A percentile compares a stretch with the other conserved stretches of the same genome.
These are phyloP conservation scores for Ganoderma boninense DNA, from an alignment of 1,284 basidiomycete genomes.

Conservation along the genomic window DNA sequence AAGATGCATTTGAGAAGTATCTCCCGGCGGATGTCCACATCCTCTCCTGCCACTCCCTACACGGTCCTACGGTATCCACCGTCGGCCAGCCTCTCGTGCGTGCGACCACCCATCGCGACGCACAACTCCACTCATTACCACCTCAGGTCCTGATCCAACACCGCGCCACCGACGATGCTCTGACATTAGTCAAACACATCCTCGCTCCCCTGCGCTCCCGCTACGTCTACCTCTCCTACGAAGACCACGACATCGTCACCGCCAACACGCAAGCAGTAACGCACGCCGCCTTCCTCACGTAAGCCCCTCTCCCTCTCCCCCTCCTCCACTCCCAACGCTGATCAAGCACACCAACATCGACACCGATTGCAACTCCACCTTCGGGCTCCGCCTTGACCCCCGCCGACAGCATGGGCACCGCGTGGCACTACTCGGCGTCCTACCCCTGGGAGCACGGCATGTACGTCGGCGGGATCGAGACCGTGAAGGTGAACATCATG, in stretches of 20 bases:
- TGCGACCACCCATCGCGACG: constrained; percentile 21
- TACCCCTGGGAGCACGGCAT: constrained; percentile 97
- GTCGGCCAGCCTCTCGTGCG: constrained; percentile 92
- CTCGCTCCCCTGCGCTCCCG: constrained; percentile 86
- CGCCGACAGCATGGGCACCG: constrained; percentile 91
- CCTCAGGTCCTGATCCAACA: constrained; percentile 89
- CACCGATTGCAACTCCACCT: too few relatives aligned
- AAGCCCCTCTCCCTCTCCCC: constrained; percentile 19
- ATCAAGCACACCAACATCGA: not conserved
- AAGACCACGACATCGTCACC: constrained; percentile 96
- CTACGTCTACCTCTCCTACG: constrained; percentile 93
- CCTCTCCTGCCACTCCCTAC: constrained; percentile 93
- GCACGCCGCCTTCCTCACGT: constrained; percentile 97
- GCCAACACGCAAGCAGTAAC: constrained; percentile 99
- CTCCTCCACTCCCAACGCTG: constrained; percentile 6
- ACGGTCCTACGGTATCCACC: constrained; percentile 92
- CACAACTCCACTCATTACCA: not conserved
- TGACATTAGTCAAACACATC: constrained; percentile 85
- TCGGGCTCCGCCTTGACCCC: not conserved
- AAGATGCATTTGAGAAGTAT: constrained; percentile 88
- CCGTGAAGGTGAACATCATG: constrained; percentile 97
- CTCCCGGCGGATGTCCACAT: constrained; percentile 90
- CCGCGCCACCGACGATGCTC: constrained; percentile 79
- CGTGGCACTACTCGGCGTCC: constrained; percentile 81
- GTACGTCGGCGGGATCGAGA: constrained; percentile 98